Percentiles rank a stretch among this genome's conserved stretches.
phyloP scores from a whole-genome alignment of 2,329 filamentous ascomycete genomes.

The Trichoderma lentiforme region DNA sequence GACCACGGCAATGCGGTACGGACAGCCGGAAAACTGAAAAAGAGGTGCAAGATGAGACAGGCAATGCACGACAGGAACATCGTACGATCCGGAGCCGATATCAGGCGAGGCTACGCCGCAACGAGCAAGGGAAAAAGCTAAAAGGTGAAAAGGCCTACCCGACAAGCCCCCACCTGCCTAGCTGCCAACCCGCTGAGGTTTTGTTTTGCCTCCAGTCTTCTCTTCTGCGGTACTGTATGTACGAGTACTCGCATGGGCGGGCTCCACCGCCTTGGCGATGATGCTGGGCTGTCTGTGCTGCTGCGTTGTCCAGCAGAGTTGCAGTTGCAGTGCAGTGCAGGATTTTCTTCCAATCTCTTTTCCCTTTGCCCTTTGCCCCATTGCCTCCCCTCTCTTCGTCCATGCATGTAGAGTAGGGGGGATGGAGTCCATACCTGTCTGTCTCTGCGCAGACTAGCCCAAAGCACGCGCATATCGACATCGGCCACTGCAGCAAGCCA shows the following conservation, averaged over 20 bases:
- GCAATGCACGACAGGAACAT: constrained; percentile 24
- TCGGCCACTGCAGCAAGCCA: constrained; percentile 1
- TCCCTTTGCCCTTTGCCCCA: background rate
- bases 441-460: background rate
- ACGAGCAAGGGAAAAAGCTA: constrained; percentile 22
- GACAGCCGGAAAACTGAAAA: constrained; percentile 6
- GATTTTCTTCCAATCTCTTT: background rate
- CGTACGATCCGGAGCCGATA: constrained; percentile 32
- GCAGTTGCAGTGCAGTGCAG: background rate
- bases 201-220: background rate
- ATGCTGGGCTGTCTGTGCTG: background rate
- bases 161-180: constrained; percentile 4
- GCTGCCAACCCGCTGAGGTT: background rate
- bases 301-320: background rate
- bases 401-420: background rate
- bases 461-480: constrained; percentile 13
- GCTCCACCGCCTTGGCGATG: background rate
- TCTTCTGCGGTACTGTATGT: background rate
- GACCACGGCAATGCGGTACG: constrained; percentile 4
- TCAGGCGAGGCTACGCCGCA: constrained; percentile 29
- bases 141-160: background rate
- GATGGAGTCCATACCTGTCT: background rate
- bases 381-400: background rate
- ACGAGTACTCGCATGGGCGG: background rate
- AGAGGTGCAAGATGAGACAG: constrained; percentile 14